Evolutionary conservation across 2,329 filamentous ascomycete species (phyloP), one percentile per base, ranked within the genome.

Genomic region (Microcyclosporella mali): DNA sequence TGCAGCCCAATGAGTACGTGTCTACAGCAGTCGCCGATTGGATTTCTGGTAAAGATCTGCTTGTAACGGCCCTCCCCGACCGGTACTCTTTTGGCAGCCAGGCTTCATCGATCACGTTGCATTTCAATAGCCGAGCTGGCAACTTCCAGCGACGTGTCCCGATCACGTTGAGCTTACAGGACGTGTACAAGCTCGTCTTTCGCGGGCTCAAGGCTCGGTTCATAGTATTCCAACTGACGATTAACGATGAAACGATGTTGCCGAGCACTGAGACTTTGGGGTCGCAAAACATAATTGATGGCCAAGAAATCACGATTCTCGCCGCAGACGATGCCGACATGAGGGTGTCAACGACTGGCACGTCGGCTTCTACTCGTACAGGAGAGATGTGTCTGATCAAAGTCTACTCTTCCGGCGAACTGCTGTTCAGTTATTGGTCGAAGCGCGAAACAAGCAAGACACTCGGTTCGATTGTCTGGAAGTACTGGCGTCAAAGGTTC

Each of bases 151-250:
- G 42, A 9, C 29, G 33, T 0, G 33, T 57, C 2, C 27, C 33
- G 1, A 10, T n/a, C 2, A 33, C 33, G 1, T 41, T 42, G n/a
- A 49, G 45, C 1, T n/a, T 56, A 9, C 31, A 42, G 4, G 47
- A 55, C 33, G 44, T 63, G n/a, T 56, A 58, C 43, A 50, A 47
- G 36, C 19, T 62, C 11, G 59, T 51, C 0, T 62, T 58, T 39
- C 52, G 55, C 3, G 59, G 56, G 2, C 43, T 61, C 36, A 52
- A 49, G 41, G 60, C 47, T 4, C 45, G 52, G n/a, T 47, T 56
- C 42, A 37, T 46, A 3, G 28, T 39, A 7, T 61, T 63, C 37
- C 55, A 56, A 35, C 52, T 62, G 7, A 49, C 45, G 6, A 34
- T 42, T 2, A 33, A 51, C 21, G 47, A 40, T 16, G 12, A 18